phyloP scores from a whole-genome alignment of 2,329 filamentous ascomycete species.

The Apiospora malaysiana region DNA sequence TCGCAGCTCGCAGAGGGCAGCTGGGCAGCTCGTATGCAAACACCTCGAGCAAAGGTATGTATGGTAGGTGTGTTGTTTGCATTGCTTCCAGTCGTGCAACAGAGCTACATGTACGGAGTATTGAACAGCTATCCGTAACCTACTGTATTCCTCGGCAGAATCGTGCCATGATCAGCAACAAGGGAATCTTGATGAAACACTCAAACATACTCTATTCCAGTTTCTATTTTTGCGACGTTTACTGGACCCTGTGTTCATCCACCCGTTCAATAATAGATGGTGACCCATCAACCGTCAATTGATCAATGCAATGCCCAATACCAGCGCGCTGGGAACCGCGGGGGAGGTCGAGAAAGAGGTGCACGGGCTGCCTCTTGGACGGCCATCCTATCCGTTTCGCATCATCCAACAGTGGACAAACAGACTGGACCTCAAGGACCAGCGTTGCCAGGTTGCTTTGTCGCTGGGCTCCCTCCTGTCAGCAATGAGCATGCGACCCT shows the following conservation, averaged over 20 bases:
- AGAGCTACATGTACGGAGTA: background rate
- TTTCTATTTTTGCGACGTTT: slow-evolving; percentile 8
- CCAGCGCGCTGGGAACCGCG: slow-evolving; percentile 1
- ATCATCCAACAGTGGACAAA: background rate
- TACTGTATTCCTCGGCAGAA: background rate
- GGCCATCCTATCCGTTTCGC: background rate
- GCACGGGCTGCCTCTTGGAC: background rate
- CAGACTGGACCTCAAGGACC: background rate
- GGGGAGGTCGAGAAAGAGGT: background rate
- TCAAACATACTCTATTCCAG: background rate
- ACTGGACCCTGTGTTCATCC: background rate
- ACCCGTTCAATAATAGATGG: background rate
- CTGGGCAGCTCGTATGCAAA: background rate
- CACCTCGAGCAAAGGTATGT: too few species aligned
- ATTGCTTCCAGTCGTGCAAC: background rate
- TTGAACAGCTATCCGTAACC: background rate
- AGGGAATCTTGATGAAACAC: background rate
- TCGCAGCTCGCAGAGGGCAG: background rate
- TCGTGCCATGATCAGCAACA: background rate
- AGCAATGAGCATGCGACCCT: background rate
- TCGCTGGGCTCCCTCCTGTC: background rate
- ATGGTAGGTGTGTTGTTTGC: background rate
- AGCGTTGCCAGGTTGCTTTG: slow-evolving; percentile 1
- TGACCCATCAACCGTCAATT: background rate
- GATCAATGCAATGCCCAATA: background rate